Conservation (phyloP, 495 filamentous ascomycete genomes). For the Penicillium fimorum region DNA sequence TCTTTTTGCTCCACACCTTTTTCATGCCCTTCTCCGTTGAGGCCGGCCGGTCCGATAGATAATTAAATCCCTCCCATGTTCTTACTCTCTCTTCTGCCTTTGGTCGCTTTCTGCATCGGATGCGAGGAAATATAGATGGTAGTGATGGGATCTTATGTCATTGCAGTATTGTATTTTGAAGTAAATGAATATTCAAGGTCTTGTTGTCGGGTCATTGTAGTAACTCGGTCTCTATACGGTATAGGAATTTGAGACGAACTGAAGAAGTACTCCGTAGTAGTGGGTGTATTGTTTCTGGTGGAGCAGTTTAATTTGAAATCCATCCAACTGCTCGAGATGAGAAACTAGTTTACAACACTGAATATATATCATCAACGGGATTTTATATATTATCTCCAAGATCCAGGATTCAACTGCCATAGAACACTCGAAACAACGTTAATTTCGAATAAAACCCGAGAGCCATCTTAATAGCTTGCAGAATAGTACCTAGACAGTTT, state of each 20-base stretch:
- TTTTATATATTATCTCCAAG: background rate
- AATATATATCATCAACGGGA: background rate
- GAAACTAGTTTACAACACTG: background rate
- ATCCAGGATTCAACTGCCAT: background rate
- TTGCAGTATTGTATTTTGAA: background rate
- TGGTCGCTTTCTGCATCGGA: constrained; percentile 6
- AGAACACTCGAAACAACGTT: background rate
- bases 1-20: constrained; percentile 2
- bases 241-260: background rate
- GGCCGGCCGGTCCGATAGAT: constrained; percentile 39
- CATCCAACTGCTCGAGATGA: background rate
- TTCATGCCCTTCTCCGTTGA: constrained; percentile 23
- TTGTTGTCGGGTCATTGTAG: background rate
- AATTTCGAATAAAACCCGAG: background rate
- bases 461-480: background rate
- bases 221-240: background rate
- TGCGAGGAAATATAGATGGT: constrained; percentile 8
- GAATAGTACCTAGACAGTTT: background rate
- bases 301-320: background rate
- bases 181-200: background rate
- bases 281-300: background rate
- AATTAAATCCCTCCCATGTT: constrained; percentile 23
- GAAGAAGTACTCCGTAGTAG: too few species aligned
- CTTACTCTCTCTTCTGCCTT: constrained; percentile 2
- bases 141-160: background rate